Base-by-base conservation (phyloP, 768 basidiomycete genomes). In the Phaeolepiota aurea region DNA sequence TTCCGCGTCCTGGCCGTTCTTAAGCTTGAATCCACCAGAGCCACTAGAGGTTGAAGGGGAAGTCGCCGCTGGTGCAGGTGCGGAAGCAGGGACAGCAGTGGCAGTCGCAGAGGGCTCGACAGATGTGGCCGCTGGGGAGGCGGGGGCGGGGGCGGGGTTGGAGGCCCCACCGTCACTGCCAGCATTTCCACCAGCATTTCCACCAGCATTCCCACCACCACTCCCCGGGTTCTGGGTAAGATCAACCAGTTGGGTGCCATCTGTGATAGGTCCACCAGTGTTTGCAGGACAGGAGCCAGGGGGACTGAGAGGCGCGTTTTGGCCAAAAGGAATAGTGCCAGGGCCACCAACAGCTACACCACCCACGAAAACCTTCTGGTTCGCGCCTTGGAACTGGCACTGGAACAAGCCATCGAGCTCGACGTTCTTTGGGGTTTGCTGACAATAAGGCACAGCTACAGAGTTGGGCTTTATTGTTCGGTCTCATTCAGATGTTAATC, bases 361-460 rank as follows among this genome's bases (percentile, higher is more conserved):
- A 28, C 65, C 64, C 18, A 58, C 65, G 49, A 74, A 72, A 13
- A 55, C 51, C 13, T 64, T 50, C 45, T 65, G 64, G 40, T 71
- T 61, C 0, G 66, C 61, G 7, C 68, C 62, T 1, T 53, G 51
- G 47, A 71, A 72, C 50, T 75, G 70, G 45, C 71, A 73, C 34
- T 75, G 72, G 66, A 74, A 73, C n/a, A 75, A 57, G 1, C 72
- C 72, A 34, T 64, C 59, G 20, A 76, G 68, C 51, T 74, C 72
- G 0, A 54, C 30, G 45, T 74, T 73, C 55, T 61, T 59, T 7
- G 73, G 72, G 0, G 69, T 69, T 12, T 54, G 50, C 43, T 74
- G 71, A 51, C 73, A 76, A 51, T 73, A 76, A 4, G 70, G 71
- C 9, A 66, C 62, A 44, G 65, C 62, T 10, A 70, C 59, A 34